Evolutionary conservation across 1,284 basidiomycete species (phyloP), one percentile per base, ranked within the genome.

Genomic region (Trametes versicolor): DNA sequence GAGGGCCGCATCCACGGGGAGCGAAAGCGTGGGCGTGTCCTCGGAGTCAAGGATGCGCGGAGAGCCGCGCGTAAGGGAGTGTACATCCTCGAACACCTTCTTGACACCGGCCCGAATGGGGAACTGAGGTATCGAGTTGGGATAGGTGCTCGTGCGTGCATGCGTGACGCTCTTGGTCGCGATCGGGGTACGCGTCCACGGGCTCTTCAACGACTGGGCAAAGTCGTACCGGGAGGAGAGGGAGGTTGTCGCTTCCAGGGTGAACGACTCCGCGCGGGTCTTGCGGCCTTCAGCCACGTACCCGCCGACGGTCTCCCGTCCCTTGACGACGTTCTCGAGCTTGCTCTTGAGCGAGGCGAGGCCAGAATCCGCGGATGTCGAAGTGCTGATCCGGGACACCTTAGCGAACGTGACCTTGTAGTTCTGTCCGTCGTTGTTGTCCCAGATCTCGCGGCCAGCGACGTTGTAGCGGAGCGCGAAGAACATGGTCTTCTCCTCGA

Each of bases 401-500:
- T 75, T 75, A 54, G 74, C 77, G 70, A 94, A 92, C 59, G 79
- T 82, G 54, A 94, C 87, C 66, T 89, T 82, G 77, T 97, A 98
- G 76, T 98, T 95, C 67, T 83, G 75, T 7, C 90, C 92, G 43
- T 75, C 79, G 74, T 98, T 98, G 81, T 96, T 97, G 78, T 98
- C 97, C 97, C 97, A 98, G 64, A 93, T 87, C 73, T 93, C 90
- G 60, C 82, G 79, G 0, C 92, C 94, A 3, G 80, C 85, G 27
- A 90, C 87, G 15, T 83, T 84, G 76, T 96, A 99, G 55, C 93
- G 83, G 55, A 98, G 77, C 13, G 95, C 95, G 43, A 98, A 76
- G 71, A 91, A 87, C 73, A 99, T 83, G 55, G 89, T 93, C 85
- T 96, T 97, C 68, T 93, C 91, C 77, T 93, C 94, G 75, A 96